These are phyloP conservation scores for Podila horticola DNA, from an alignment of 192 early-diverging fungal genomes.

Conservation along the genomic window DNA sequence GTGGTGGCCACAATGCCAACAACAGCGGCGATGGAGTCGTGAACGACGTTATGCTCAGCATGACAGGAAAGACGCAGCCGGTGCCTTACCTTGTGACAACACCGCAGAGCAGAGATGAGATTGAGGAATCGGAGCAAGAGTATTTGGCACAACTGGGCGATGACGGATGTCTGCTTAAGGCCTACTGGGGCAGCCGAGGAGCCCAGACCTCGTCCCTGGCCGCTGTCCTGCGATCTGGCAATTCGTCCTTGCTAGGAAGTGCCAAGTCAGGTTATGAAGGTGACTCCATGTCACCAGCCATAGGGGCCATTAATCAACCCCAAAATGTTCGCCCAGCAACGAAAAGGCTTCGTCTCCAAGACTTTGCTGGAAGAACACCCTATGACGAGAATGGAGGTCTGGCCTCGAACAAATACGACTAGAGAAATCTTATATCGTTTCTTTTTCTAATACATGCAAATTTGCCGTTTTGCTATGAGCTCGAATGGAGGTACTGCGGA, in stretches of 20 bases:
- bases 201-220: conserved; percentile 36
- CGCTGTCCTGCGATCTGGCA: conserved; percentile 22
- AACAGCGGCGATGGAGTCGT: conserved; percentile 14
- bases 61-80: conserved; percentile 40
- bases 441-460: too few species aligned
- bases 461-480: too few species aligned
- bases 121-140: conserved; percentile 27
- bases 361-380: conserved; percentile 47
- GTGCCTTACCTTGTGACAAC: conserved; percentile 36
- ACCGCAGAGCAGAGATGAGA: conserved; percentile 36
- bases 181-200: conserved; percentile 45
- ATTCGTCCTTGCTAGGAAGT: conserved; percentile 8
- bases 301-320: not conserved
- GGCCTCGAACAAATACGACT: not conserved
- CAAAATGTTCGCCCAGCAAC: not conserved
- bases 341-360: conserved; percentile 35
- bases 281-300: not conserved
- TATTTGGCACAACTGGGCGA: conserved; percentile 36
- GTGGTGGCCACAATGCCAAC: conserved; percentile 1
- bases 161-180: conserved; percentile 41
- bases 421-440: too few species aligned
- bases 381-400: conserved; percentile 30
- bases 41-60: conserved; percentile 27
- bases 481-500: too few species aligned
- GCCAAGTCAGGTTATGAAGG: not conserved